Conservation (phyloP, 306 rosid species). For the Biancaea sappan region DNA sequence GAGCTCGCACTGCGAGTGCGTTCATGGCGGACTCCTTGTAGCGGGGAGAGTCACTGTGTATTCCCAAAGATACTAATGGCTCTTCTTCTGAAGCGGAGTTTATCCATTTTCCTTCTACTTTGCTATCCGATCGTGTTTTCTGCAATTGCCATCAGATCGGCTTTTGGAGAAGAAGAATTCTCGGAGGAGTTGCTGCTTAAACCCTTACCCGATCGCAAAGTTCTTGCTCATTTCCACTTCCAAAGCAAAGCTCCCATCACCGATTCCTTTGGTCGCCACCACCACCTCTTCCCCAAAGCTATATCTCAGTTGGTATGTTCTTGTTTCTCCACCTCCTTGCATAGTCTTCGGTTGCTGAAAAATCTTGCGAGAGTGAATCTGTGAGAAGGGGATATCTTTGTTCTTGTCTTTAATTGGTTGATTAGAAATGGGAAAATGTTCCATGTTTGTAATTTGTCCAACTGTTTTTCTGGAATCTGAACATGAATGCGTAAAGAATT, state of each 20-base stretch:
- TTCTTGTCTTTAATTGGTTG: constrained; percentile 9
- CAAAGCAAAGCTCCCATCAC: constrained; percentile 59
- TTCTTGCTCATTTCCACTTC: constrained; percentile 87
- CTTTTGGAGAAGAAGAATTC: constrained; percentile 63
- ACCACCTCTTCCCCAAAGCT: constrained; percentile 93
- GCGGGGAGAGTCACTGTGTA: constrained; percentile 2
- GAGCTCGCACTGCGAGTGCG: constrained; percentile 20
- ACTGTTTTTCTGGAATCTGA: neutral
- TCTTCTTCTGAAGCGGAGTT: constrained; percentile 9
- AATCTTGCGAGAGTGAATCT: neutral
- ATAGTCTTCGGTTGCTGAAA: neutral
- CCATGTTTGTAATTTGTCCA: neutral
- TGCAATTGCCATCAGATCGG: constrained; percentile 40
- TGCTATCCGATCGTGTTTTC: constrained; percentile 28
- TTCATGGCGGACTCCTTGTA: constrained; percentile 43
- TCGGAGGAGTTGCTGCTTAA: constrained; percentile 82
- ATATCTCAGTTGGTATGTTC: constrained; percentile 78
- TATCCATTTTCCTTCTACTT: constrained; percentile 35
- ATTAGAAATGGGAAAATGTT: no score
- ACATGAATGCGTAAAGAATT: neutral
- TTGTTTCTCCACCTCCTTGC: neutral
- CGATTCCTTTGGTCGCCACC: constrained; percentile 69
- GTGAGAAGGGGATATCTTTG: neutral
- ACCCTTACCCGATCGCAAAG: constrained; percentile 87
- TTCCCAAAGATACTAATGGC: constrained; percentile 43